Conservation (phyloP, 225 moss, liverwort and hornwort genomes). For the Physcomitrellopsis africana region DNA sequence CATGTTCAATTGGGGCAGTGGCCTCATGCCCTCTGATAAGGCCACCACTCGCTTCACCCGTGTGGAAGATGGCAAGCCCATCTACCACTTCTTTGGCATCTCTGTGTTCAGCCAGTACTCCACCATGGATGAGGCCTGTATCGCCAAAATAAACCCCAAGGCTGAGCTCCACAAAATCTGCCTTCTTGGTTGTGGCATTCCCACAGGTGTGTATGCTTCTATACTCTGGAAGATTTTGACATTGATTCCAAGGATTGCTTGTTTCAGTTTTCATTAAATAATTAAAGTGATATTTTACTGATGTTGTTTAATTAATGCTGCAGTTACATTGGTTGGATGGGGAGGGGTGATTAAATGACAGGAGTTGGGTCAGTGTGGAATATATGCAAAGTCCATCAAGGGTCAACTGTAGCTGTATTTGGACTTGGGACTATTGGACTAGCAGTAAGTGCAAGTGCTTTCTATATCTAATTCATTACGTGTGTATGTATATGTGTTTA, state of each 20-base stretch:
- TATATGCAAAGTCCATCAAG: slow-evolving; percentile 66
- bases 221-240: no score
- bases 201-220: slow-evolving; percentile 43
- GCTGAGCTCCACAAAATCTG: slow-evolving; percentile 64
- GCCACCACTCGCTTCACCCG: slow-evolving; percentile 29
- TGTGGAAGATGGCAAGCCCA: slow-evolving; percentile 55
- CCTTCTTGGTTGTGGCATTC: slow-evolving; percentile 67
- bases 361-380: slow-evolving; percentile 84
- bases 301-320: no score
- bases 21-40: slow-evolving; percentile 40
- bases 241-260: no score
- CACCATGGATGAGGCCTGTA: slow-evolving; percentile 63
- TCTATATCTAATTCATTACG: no score
- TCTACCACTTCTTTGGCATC: slow-evolving; percentile 59
- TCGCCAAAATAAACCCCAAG: slow-evolving; percentile 52
- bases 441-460: slow-evolving; percentile 55
- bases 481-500: no score
- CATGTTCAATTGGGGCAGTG: slow-evolving; percentile 64
- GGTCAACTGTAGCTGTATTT: slow-evolving; percentile 79
- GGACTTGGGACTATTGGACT: slow-evolving; percentile 86
- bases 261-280: no score
- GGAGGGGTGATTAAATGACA: slow-evolving; percentile 4
- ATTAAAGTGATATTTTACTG: no score
- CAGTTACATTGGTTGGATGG: no score
- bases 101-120: slow-evolving; percentile 69